Percentiles rank a stretch among this genome's conserved stretches.
These are phyloP conservation scores for Phytophthora syringae DNA, from an alignment of 352 stramenopile species.

Conservation along the genomic window DNA sequence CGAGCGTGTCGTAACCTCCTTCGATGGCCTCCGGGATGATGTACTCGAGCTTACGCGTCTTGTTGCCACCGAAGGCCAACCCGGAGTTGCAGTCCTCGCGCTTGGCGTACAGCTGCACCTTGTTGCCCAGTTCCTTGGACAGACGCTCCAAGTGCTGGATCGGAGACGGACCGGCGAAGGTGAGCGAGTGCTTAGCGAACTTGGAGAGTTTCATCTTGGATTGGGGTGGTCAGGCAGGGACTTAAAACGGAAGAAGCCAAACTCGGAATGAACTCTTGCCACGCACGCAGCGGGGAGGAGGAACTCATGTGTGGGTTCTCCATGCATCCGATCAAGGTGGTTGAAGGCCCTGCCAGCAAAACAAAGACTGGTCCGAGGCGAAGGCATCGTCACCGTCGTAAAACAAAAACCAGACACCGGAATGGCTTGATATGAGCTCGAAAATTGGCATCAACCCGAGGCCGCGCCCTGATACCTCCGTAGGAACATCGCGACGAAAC, in stretches of 20 bases:
- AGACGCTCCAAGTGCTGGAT: constrained; percentile 44
- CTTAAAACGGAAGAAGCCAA: constrained; percentile 16
- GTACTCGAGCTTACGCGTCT: constrained; percentile 48
- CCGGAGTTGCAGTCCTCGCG: constrained; percentile 46
- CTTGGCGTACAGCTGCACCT: constrained; percentile 48
- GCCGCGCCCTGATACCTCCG: no score
- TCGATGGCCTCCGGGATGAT: constrained; percentile 46
- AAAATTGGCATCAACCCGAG: no score
- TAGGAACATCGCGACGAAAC: no score
- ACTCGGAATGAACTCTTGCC: constrained; percentile 26
- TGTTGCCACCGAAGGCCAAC: constrained; percentile 43
- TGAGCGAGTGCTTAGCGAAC: constrained; percentile 44
- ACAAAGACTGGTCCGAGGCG: constrained; percentile 25
- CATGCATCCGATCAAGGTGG: neutral
- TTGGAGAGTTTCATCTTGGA: constrained; percentile 43
- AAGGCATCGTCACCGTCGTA: constrained; percentile 14
- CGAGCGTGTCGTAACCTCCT: constrained; percentile 43
- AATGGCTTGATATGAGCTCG: constrained; percentile 1
- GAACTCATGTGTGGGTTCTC: no score
- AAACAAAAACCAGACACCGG: constrained; percentile 26
- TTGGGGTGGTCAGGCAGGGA: neutral
- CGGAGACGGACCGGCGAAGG: constrained; percentile 38
- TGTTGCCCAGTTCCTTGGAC: constrained; percentile 39
- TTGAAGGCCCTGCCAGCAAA: constrained; percentile 28
- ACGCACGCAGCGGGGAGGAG: neutral